Conservation (phyloP, 2,329 filamentous ascomycete species). For the Claviceps purpurea region DNA sequence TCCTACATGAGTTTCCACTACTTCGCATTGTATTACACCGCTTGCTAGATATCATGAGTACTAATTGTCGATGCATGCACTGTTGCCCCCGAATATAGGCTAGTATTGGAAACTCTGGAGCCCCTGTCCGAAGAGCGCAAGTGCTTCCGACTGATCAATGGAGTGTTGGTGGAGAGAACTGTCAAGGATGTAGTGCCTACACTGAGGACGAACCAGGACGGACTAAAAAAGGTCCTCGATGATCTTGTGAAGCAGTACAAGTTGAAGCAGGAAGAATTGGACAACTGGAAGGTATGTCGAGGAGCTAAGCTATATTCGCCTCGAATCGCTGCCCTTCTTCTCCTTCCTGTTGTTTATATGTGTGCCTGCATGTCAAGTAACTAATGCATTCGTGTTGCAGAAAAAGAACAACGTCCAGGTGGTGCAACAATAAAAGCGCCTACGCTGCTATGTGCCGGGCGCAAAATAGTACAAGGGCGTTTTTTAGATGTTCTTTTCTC, state of each 20-base stretch:
- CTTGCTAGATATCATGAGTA: not conserved
- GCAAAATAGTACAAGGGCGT: not conserved
- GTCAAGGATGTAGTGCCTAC: conserved; percentile 86
- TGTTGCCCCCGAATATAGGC: conserved; percentile 37
- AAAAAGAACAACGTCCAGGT: conserved; percentile 86
- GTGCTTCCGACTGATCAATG: conserved; percentile 98
- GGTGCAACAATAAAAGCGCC: conserved; percentile 51
- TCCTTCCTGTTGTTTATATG: too few relatives aligned
- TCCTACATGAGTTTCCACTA: too few relatives aligned
- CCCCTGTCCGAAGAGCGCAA: conserved; percentile 77
- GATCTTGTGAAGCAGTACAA: conserved; percentile 96
- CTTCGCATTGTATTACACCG: not conserved
- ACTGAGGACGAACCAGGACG: conserved; percentile 85
- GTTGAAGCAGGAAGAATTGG: conserved; percentile 83
- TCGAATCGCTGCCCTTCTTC: not conserved
- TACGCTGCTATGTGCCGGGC: not conserved
- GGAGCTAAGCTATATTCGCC: not conserved
- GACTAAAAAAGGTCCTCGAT: conserved; percentile 84
- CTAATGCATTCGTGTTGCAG: conserved; percentile 27
- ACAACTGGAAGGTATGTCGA: conserved; percentile 87
- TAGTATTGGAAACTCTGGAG: conserved; percentile 83
- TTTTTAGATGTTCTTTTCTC: too few relatives aligned
- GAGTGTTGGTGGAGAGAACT: conserved; percentile 85
- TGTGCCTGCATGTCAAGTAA: not conserved
- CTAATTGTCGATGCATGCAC: not conserved